Conservation (phyloP, 441 rosid species). For the Geranium incanum region DNA sequence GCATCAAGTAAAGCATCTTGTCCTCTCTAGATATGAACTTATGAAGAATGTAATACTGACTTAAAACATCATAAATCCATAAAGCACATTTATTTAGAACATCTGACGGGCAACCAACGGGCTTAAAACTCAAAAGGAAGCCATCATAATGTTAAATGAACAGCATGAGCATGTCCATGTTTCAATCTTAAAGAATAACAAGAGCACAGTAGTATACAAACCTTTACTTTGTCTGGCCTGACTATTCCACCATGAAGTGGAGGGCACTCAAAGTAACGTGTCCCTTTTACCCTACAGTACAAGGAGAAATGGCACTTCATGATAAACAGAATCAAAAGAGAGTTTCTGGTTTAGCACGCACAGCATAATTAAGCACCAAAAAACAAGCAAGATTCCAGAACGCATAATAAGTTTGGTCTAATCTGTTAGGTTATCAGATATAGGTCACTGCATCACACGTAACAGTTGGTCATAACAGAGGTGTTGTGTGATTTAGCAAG, state of each 20-base stretch:
- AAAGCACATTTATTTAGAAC: not conserved
- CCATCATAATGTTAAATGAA: not conserved
- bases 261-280: slow-evolving; percentile 52
- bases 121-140: not conserved
- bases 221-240: slow-evolving; percentile 73
- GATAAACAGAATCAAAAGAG: not conserved
- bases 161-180: not conserved
- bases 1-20: not conserved
- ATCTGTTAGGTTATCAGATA: not conserved
- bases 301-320: not conserved
- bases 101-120: not conserved
- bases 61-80: not conserved
- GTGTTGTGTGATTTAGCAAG: not conserved
- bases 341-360: not conserved
- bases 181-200: slow-evolving; percentile 7
- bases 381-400: not conserved
- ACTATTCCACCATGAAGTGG: slow-evolving; percentile 52
- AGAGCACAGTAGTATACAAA: slow-evolving; percentile 21
- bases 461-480: not conserved
- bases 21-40: not conserved
- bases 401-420: not conserved
- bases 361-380: not conserved
- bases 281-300: slow-evolving; percentile 54
- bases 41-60: not conserved
- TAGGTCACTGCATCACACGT: not conserved